Base-by-base conservation (phyloP, 2,329 filamentous ascomycete genomes). In the Capronia epimyces region DNA sequence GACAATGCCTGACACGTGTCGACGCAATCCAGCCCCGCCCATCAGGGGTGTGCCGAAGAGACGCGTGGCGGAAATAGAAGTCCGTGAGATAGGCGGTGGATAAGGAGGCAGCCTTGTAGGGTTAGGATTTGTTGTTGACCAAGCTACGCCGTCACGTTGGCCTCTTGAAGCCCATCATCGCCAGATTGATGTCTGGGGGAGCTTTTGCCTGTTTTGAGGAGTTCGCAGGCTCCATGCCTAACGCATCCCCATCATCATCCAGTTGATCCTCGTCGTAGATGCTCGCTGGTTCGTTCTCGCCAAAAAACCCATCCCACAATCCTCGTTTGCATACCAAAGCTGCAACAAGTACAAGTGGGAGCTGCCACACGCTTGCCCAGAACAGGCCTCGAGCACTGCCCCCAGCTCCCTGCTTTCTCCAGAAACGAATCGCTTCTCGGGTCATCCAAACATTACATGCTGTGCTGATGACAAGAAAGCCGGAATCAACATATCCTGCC, bases 331-430 rank as follows among this genome's bases (percentile, higher is more conserved):
- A 88, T 49, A 86, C 80, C 69, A 97, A 84, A 2, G 89, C 91
- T 54, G 96, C 74, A 41, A 96, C 89, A 76, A 98, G 82, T 36
- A 97, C 78, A 21, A 85, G 86, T 0, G 93, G 93, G 42, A 98
- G 69, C 71, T 96, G 90, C 93, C 91, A 97, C 8, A 98, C 89
- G 67, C 89, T 95, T 1, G 93, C 90, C 93, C 93, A 98, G 69
- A 98, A 98, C 46, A 98, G 69, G 0, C 85, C 84, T 49, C 89
- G 79, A 1, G 93, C 90, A 15, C 80, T 88, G 1, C 90, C 90
- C 61, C 84, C 83, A 55, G 84, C 79, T 10, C 91, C 91, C 62
- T 89, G 81, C 22, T 80, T 73, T 56, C 78, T 80, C 84, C 87
- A 95, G 71, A 97, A 96, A 31, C 77, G 75, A 62, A 87, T 80